A percentile compares a stretch with the other conserved stretches of the same genome.
Conservation (phyloP, 345 rosid genomes). For the Acer saccharum region DNA sequence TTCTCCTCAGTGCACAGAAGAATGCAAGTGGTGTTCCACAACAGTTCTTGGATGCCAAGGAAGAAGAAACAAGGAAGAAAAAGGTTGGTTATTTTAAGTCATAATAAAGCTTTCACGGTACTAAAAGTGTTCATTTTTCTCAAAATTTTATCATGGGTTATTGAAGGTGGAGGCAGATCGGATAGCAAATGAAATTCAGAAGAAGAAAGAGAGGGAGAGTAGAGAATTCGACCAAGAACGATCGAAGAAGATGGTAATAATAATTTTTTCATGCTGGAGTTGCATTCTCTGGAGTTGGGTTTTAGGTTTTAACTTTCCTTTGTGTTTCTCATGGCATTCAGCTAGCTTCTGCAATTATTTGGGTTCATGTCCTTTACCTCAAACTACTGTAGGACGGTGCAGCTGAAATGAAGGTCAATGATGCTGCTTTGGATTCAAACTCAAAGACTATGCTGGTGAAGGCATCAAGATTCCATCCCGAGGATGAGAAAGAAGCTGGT, state of each 20-base stretch:
- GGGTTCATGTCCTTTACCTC: constrained; percentile 99
- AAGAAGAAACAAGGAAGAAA: constrained; percentile 75
- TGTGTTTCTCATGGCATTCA: constrained; percentile 85
- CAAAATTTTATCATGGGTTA: constrained; percentile 4
- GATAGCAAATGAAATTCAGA: constrained; percentile 60
- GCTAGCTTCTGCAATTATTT: constrained; percentile 99
- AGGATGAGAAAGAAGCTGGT: constrained; percentile 51
- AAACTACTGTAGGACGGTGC: constrained; percentile 98
- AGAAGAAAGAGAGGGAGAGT: constrained; percentile 65
- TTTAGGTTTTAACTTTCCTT: constrained; percentile 64
- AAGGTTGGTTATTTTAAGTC: constrained; percentile 47
- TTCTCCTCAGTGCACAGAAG: constrained; percentile 87
- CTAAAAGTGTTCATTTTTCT: constrained; percentile 12
- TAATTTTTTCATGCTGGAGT: constrained; percentile 69
- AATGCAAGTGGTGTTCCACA: constrained; percentile 93
- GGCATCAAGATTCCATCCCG: constrained; percentile 40
- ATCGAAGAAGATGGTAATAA: constrained; percentile 73
- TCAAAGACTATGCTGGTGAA: constrained; percentile 38
- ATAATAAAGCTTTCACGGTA: neutral
- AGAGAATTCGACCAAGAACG: constrained; percentile 55
- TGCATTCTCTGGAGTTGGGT: constrained; percentile 42
- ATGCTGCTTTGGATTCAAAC: constrained; percentile 42
- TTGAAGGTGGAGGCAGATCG: constrained; percentile 72
- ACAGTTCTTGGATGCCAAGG: constrained; percentile 82
- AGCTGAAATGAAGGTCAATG: constrained; percentile 47